Evolutionary conservation across 257 asterid genomes (phyloP).

Genomic region (Perilla frutescens): DNA sequence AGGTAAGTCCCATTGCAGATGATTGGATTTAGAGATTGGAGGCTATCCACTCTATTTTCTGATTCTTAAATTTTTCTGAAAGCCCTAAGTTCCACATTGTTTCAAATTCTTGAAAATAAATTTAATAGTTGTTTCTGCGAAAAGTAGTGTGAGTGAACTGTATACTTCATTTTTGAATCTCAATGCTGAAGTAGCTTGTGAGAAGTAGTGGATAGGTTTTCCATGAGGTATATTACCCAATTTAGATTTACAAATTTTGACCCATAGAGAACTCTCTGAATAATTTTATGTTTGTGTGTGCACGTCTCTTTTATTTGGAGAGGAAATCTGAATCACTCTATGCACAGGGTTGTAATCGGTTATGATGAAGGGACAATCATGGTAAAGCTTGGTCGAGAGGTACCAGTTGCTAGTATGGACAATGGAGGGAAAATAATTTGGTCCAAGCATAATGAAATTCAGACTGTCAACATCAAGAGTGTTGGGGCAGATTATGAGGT

Average conservation of each 20-base stretch:
- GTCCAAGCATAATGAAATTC: constrained; percentile 98
- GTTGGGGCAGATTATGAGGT: constrained; percentile 97
- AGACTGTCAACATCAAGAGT: constrained; percentile 95
- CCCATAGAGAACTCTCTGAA: constrained; percentile 13
- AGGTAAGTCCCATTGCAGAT: constrained; percentile 57
- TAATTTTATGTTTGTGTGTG: constrained; percentile 12
- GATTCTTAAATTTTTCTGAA: constrained; percentile 25
- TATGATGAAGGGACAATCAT: constrained; percentile 98
- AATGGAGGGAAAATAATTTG: constrained; percentile 95
- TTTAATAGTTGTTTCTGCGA: constrained; percentile 21
- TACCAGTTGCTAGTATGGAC: constrained; percentile 97
- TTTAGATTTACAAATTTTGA: constrained; percentile 4
- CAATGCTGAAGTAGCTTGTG: constrained; percentile 12
- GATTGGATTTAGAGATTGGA: constrained; percentile 25
- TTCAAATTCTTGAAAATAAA: constrained; percentile 7
- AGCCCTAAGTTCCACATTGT: constrained; percentile 24
- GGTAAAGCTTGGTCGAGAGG: constrained; percentile 98
- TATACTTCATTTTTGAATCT: constrained; percentile 22
- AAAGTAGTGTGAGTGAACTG: constrained; percentile 24
- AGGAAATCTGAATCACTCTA: constrained; percentile 27
- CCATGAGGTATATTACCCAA: constrained; percentile 5
- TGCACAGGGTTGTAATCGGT: constrained; percentile 89
- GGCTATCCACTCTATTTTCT: background rate
- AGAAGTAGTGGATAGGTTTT: constrained; percentile 16
- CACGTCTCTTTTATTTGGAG: constrained; percentile 17